These are phyloP conservation scores for Pseudogymnoascus sp. DNA, from an alignment of 2,329 filamentous ascomycete genomes.

Conservation along the genomic window DNA sequence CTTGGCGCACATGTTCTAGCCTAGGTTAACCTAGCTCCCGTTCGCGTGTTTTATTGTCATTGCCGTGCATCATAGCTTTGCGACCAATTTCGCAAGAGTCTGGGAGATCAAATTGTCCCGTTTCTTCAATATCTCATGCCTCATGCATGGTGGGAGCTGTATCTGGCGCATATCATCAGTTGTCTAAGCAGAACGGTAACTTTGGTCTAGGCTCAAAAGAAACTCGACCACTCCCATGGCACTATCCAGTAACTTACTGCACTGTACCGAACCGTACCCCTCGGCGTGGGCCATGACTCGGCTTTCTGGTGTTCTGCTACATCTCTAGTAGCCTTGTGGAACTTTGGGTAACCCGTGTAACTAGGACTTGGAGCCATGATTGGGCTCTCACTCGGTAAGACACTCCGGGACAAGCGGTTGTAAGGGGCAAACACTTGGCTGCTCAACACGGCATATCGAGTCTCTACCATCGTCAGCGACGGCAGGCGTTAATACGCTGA, in stretches of 20 bases:
- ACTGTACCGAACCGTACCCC: not conserved
- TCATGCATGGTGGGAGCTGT: not conserved
- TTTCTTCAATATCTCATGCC: not conserved
- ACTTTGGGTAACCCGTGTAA: slow-evolving; percentile 6
- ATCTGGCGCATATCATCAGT: not conserved
- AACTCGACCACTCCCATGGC: not conserved
- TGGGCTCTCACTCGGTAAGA: slow-evolving; percentile 1
- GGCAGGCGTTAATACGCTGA: not conserved
- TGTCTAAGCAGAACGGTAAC: not conserved
- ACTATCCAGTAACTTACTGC: not conserved
- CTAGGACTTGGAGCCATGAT: not conserved
- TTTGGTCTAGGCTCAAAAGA: not conserved
- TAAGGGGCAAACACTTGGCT: slow-evolving; percentile 5
- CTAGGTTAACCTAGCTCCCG: not conserved
- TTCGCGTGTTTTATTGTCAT: slow-evolving; percentile 8
- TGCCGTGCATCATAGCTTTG: not conserved
- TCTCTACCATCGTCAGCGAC: not conserved
- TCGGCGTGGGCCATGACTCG: not conserved
- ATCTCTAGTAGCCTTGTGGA: slow-evolving; percentile 5
- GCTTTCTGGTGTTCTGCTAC: not conserved
- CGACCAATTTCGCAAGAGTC: not conserved
- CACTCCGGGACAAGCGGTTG: slow-evolving; percentile 4
- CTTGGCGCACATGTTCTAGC: not conserved
- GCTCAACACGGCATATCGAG: slow-evolving; percentile 4
- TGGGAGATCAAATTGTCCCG: not conserved